Conservation (phyloP, 1,139 yeast species). For the Ogataea hybrid region DNA sequence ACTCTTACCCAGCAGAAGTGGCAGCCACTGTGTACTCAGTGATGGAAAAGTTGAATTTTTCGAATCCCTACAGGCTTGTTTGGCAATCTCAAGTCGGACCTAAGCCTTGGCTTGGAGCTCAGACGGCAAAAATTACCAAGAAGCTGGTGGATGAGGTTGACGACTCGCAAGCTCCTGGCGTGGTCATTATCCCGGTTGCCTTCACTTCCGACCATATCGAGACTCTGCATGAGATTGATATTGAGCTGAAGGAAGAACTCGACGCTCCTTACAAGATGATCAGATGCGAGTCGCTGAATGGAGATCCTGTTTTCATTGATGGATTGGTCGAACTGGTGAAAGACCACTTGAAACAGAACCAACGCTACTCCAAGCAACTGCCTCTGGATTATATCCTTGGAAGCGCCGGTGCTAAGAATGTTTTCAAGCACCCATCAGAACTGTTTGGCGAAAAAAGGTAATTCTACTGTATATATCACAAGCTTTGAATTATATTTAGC, state of each 20-base stretch:
- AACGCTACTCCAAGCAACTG: slow-evolving; percentile 60
- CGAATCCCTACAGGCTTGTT: slow-evolving; percentile 83
- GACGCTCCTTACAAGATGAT: slow-evolving; percentile 69
- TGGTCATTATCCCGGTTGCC: slow-evolving; percentile 87
- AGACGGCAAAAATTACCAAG: slow-evolving; percentile 74
- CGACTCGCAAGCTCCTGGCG: slow-evolving; percentile 62
- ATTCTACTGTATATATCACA: background rate
- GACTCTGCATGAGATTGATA: slow-evolving; percentile 88
- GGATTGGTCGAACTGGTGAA: slow-evolving; percentile 86
- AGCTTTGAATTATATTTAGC: background rate
- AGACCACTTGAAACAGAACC: slow-evolving; percentile 61
- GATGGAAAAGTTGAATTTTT: slow-evolving; percentile 79
- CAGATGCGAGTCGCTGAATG: slow-evolving; percentile 91
- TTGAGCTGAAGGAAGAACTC: slow-evolving; percentile 72
- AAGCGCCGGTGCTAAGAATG: slow-evolving; percentile 42
- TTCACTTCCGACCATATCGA: slow-evolving; percentile 96
- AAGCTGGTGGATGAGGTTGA: slow-evolving; percentile 50
- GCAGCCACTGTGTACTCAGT: slow-evolving; percentile 91
- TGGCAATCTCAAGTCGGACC: slow-evolving; percentile 99
- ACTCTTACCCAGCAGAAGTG: slow-evolving; percentile 96
- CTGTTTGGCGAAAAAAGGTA: slow-evolving; percentile 50
- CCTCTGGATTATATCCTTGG: slow-evolving; percentile 69
- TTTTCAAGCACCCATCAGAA: slow-evolving; percentile 61
- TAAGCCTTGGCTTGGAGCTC: slow-evolving; percentile 96
- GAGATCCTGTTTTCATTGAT: slow-evolving; percentile 70